phyloP scores from a whole-genome alignment of 73 alveolate species.

The Paramecium caudatum region DNA sequence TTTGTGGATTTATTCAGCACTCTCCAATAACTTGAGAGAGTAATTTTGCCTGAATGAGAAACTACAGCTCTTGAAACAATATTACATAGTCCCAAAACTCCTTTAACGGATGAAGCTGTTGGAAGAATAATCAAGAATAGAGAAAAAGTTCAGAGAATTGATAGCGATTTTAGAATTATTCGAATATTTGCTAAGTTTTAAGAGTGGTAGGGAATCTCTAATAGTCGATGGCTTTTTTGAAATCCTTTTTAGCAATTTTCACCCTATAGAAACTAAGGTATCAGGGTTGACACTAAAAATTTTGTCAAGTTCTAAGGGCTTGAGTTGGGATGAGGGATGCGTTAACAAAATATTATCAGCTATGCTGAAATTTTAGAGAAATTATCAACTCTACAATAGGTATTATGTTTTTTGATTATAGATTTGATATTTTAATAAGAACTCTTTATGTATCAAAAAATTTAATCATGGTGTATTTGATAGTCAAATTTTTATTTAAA shows the following conservation, averaged over 20 bases:
- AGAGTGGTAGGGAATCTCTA: conserved; percentile 1
- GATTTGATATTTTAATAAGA: conserved; percentile 32
- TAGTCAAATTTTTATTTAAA: conserved; percentile 3
- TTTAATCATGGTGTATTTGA: background rate
- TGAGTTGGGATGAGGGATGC: conserved; percentile 23
- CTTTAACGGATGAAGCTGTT: background rate
- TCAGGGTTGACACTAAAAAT: conserved; percentile 31
- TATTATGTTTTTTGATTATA: background rate
- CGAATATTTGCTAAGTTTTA: background rate
- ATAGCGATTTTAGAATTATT: background rate
- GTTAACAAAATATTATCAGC: background rate
- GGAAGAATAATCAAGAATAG: conserved; percentile 32
- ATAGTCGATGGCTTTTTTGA: conserved; percentile 29
- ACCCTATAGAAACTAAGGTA: conserved; percentile 8
- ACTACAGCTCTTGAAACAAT: background rate
- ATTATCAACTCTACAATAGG: background rate
- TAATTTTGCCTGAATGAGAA: background rate
- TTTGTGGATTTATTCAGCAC: background rate
- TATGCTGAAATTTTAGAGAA: conserved; percentile 15
- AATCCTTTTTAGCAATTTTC: conserved; percentile 14
- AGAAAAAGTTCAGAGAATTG: conserved; percentile 49
- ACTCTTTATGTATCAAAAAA: conserved; percentile 20
- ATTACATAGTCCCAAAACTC: background rate
- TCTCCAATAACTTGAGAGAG: background rate
- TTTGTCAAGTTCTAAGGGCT: background rate